phyloP scores from a whole-genome alignment of 495 filamentous ascomycete genomes.

The Penicillium ucsense region DNA sequence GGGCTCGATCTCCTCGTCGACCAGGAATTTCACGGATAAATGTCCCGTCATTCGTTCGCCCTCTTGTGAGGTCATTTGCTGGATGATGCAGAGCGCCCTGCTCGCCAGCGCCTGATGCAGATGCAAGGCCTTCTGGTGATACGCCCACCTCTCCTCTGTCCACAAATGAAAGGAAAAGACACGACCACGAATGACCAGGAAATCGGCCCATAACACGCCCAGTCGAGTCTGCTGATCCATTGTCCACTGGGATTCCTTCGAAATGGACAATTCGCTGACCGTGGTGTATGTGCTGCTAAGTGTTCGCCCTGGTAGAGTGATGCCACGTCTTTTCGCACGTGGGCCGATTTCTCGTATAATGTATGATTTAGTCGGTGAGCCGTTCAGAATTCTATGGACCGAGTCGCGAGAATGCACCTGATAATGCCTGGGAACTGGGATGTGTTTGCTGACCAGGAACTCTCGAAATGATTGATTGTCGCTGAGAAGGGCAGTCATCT shows the following conservation, averaged over 20 bases:
- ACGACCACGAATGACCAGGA: conserved; percentile 49
- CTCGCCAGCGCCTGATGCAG: conserved; percentile 40
- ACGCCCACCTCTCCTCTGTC: conserved; percentile 22
- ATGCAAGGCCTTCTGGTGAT: conserved; percentile 46
- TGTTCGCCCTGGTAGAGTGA: conserved; percentile 46
- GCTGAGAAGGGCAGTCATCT: conserved; percentile 43
- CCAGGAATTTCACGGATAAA: conserved; percentile 55
- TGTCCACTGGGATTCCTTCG: conserved; percentile 49
- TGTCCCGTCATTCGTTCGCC: conserved; percentile 54
- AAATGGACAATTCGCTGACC: conserved; percentile 46
- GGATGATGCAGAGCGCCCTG: conserved; percentile 53
- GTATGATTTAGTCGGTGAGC: conserved; percentile 40
- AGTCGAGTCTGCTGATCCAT: conserved; percentile 58
- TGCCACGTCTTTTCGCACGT: conserved; percentile 38
- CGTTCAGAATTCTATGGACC: conserved; percentile 46
- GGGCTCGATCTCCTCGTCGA: conserved; percentile 36
- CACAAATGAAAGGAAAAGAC: conserved; percentile 57
- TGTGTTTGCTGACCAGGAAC: conserved; percentile 37
- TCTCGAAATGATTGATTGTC: conserved; percentile 50
- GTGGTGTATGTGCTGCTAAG: conserved; percentile 42
- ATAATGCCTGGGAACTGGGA: conserved; percentile 50
- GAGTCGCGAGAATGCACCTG: conserved; percentile 47
- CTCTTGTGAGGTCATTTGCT: conserved; percentile 39
- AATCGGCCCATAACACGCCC: conserved; percentile 59
- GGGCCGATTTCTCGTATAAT: conserved; percentile 52